A percentile compares a stretch with the other conserved stretches of the same genome.
phyloP scores from a whole-genome alignment of 2,329 filamentous ascomycete species.

The Cyphellophora europaea region DNA sequence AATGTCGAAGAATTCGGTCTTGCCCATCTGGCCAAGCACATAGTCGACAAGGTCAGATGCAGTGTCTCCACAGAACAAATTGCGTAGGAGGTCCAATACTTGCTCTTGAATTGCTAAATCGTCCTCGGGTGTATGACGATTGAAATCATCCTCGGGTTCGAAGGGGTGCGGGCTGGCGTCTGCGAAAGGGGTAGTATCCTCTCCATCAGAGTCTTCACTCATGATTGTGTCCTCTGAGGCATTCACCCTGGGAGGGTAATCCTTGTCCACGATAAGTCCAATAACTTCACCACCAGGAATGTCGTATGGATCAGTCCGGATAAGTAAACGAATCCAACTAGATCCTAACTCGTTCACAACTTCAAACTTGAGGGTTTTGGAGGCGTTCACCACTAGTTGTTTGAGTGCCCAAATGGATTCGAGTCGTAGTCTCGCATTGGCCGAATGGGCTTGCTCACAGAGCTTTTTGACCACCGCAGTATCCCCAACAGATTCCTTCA shows the following conservation, averaged over 20 bases:
- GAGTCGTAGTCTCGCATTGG: slow-evolving; percentile 67
- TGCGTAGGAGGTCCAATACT: slow-evolving; percentile 78
- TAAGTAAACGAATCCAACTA: slow-evolving; percentile 70
- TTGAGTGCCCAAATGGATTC: slow-evolving; percentile 92
- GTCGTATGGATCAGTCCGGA: slow-evolving; percentile 47
- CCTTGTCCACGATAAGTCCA: slow-evolving; percentile 15
- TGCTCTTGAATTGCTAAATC: slow-evolving; percentile 85
- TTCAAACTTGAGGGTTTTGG: slow-evolving; percentile 62
- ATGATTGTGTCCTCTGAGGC: slow-evolving; percentile 15
- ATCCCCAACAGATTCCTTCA: slow-evolving; percentile 71
- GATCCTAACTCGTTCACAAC: slow-evolving; percentile 70
- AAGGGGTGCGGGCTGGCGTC: slow-evolving; percentile 26
- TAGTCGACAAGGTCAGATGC: slow-evolving; percentile 70
- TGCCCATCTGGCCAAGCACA: slow-evolving; percentile 65
- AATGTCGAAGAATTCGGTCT: slow-evolving; percentile 70
- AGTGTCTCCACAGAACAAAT: slow-evolving; percentile 64
- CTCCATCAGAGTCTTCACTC: slow-evolving; percentile 21
- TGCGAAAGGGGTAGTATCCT: background rate
- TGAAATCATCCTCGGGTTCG: slow-evolving; percentile 59
- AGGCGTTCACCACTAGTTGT: slow-evolving; percentile 68
- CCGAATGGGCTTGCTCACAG: slow-evolving; percentile 75
- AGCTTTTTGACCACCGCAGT: slow-evolving; percentile 66
- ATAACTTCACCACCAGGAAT: slow-evolving; percentile 18
- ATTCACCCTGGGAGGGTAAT: slow-evolving; percentile 11
- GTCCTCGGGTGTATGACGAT: slow-evolving; percentile 61